Evolutionary conservation across 495 filamentous ascomycete genomes (phyloP).

Genomic region (Penicillium turbatum): DNA sequence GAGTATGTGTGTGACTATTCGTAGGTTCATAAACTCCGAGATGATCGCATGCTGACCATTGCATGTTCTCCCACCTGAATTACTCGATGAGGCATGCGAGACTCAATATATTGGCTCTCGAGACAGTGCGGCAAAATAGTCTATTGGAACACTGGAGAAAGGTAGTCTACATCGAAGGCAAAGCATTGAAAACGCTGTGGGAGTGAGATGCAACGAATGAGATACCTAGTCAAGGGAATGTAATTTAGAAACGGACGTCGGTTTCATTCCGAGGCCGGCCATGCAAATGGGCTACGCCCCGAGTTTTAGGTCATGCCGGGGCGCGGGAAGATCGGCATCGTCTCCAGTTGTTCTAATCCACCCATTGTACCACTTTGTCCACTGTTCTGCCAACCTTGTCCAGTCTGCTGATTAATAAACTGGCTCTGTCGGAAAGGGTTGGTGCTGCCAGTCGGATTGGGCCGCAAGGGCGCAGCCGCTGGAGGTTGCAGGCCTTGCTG

Average conservation of each 20-base stretch:
- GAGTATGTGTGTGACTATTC: not conserved
- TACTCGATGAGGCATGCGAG: not conserved
- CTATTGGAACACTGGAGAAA: too few relatives aligned
- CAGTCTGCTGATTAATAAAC: slow-evolving; percentile 83
- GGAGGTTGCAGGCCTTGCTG: slow-evolving; percentile 37
- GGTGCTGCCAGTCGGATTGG: slow-evolving; percentile 79
- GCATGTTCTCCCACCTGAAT: not conserved
- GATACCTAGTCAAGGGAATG: slow-evolving; percentile 1
- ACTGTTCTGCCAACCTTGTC: slow-evolving; percentile 77
- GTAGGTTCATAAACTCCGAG: not conserved
- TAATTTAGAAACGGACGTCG: slow-evolving; percentile 9
- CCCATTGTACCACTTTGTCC: slow-evolving; percentile 72
- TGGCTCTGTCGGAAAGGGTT: slow-evolving; percentile 90
- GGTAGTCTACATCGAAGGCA: not conserved
- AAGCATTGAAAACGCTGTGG: not conserved
- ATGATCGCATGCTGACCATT: not conserved
- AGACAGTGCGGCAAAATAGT: too few relatives aligned
- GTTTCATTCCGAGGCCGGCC: not conserved
- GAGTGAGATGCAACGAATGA: slow-evolving; percentile 4
- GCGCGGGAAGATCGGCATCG: slow-evolving; percentile 81
- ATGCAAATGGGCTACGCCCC: not conserved
- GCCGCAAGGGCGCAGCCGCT: slow-evolving; percentile 48
- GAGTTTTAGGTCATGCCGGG: slow-evolving; percentile 47
- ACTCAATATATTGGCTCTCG: too few relatives aligned
- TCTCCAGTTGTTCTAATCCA: slow-evolving; percentile 72